Conservation (phyloP, 2,329 filamentous ascomycete genomes). For the Magnaporthiopsis incrustans region DNA sequence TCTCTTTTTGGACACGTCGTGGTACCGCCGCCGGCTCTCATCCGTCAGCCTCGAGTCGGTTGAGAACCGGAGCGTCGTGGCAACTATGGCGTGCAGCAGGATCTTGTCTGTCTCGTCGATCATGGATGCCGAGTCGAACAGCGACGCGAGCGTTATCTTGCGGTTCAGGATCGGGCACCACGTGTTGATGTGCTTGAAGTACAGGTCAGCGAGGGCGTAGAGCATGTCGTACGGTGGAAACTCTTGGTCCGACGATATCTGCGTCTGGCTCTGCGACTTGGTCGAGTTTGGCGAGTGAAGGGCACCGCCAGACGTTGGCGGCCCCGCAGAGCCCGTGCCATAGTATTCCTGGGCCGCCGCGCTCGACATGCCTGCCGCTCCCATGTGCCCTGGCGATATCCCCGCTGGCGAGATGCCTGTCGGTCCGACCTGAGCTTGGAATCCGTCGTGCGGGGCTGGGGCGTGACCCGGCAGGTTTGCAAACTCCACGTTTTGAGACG, state of each 20-base stretch:
- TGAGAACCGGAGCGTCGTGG: constrained; percentile 78
- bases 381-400: constrained; percentile 24
- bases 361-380: constrained; percentile 24
- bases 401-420: background rate
- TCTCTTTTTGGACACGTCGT: constrained; percentile 74
- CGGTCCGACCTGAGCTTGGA: constrained; percentile 31
- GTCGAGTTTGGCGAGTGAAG: constrained; percentile 26
- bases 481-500: constrained; percentile 42
- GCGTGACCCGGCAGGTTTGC: constrained; percentile 34
- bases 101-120: constrained; percentile 77
- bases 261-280: constrained; percentile 39
- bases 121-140: constrained; percentile 66
- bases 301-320: background rate
- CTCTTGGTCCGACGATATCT: constrained; percentile 51
- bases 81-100: constrained; percentile 80
- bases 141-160: constrained; percentile 68
- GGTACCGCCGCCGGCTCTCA: constrained; percentile 65
- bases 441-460: constrained; percentile 41
- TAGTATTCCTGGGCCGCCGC: constrained; percentile 43
- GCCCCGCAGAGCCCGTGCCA: constrained; percentile 11
- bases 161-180: constrained; percentile 90
- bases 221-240: constrained; percentile 68
- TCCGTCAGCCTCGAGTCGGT: constrained; percentile 67
- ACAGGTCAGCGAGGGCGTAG: constrained; percentile 65
- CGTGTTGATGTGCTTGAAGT: constrained; percentile 73